Conservation (phyloP, 805 yeast genomes). For the Wickerhamiella allomyrinae region DNA sequence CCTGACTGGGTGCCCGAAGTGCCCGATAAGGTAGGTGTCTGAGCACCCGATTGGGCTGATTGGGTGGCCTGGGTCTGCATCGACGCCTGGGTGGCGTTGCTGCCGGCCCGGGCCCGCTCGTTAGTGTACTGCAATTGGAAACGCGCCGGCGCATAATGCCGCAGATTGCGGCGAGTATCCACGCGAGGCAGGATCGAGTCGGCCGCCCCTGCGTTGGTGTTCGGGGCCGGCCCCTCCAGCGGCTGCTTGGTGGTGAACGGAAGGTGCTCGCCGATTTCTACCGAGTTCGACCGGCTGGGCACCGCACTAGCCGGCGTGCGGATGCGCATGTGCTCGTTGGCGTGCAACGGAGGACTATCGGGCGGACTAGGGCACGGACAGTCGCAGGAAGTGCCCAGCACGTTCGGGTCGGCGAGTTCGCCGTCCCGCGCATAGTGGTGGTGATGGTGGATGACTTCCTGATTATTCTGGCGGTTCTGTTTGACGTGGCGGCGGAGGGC, state of each 20-base stretch:
- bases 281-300: conserved; percentile 15
- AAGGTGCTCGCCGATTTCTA: conserved; percentile 22
- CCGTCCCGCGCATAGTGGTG: conserved; percentile 3
- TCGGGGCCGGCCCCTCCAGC: conserved; percentile 6
- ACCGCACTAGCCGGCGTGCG: conserved; percentile 24
- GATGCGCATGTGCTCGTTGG: conserved; percentile 22
- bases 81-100: not conserved
- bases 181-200: conserved; percentile 2
- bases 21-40: not conserved
- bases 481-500: not conserved
- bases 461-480: not conserved
- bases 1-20: not conserved
- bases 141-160: conserved; percentile 8
- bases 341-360: conserved; percentile 13
- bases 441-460: conserved; percentile 1
- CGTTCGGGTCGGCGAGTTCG: conserved; percentile 6
- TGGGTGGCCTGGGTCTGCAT: not conserved
- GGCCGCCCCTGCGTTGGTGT: conserved; percentile 4
- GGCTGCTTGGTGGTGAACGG: conserved; percentile 17
- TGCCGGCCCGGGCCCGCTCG: not conserved
- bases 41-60: not conserved
- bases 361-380: conserved; percentile 18
- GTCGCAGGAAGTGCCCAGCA: conserved; percentile 18
- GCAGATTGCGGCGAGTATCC: not conserved
- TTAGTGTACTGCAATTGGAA: not conserved